Evolutionary conservation across 768 basidiomycete genomes (phyloP), one percentile per base, ranked within the genome.

Genomic region (Psilocybe cubensis): DNA sequence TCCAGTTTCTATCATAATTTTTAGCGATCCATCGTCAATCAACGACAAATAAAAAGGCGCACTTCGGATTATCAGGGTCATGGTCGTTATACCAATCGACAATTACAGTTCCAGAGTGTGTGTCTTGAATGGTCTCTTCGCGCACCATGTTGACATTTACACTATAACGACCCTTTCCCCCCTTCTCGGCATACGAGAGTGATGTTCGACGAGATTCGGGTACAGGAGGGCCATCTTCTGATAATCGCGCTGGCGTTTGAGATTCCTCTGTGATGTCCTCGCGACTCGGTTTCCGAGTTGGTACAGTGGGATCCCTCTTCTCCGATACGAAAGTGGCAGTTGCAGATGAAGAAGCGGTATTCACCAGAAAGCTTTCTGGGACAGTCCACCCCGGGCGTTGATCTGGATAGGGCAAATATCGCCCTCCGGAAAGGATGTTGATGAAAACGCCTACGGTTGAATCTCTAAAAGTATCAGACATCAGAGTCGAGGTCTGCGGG

Each of bases 11-110:
- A 27, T 29, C 8, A 20, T 7, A 20, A 29, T 29, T 12, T 24
- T 41, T n/a, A 23, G 23, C n/a, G n/a, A n/a, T n/a, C n/a, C n/a
- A n/a, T n/a, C n/a, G n/a, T n/a, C n/a, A n/a, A n/a, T n/a, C n/a
- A n/a, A n/a, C n/a, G 10, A 24, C 4, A 38, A 17, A 11, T 17
- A 17, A 38, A 12, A 21, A 44, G 12, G 33, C 51, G 10, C 38
- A 52, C 51, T 52, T 31, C 3, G 51, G 51, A 10, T 52, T 52
- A n/a, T 52, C 48, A 11, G 29, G 48, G 23, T 50, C 48, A 20
- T 50, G 21, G 12, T 31, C 48, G 27, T 50, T 29, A 20, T 50
- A 50, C 48, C 48, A 50, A 47, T 29, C 29, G 28, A 28, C 48
- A 10, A 50, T 44, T 9, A n/a, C n/a, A 5, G 14, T n/a, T 11